Conservation (phyloP, 2,329 filamentous ascomycete species). For the Fusarium compactum region DNA sequence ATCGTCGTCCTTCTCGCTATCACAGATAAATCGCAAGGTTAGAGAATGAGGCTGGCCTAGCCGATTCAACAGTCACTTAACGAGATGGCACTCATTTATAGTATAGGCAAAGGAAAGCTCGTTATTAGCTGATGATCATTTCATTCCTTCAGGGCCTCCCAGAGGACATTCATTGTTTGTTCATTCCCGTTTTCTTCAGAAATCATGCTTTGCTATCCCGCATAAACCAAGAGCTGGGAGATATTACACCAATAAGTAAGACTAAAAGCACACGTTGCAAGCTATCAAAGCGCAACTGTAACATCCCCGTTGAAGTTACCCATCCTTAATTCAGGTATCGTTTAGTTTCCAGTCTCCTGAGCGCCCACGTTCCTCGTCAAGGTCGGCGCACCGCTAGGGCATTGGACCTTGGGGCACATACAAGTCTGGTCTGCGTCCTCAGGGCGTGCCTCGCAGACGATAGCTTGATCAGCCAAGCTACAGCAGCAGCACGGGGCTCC, state of each 20-base stretch:
- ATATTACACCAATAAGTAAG: conserved; percentile 29
- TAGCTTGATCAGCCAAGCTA: conserved; percentile 22
- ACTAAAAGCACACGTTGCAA: conserved; percentile 5
- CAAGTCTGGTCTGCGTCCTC: conserved; percentile 34
- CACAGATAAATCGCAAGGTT: no score
- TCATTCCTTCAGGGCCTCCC: background rate
- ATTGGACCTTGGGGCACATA: conserved; percentile 37
- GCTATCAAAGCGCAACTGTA: conserved; percentile 3
- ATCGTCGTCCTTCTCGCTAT: background rate
- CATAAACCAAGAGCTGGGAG: conserved; percentile 9
- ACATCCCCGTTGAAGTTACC: background rate
- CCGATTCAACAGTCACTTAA: background rate
- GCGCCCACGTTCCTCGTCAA: conserved; percentile 19
- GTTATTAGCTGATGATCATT: background rate
- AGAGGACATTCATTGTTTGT: background rate
- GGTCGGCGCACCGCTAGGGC: conserved; percentile 39
- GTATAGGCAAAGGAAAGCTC: background rate
- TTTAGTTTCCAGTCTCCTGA: conserved; percentile 21
- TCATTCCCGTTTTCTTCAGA: background rate
- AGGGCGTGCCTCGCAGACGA: conserved; percentile 38
- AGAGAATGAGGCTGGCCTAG: background rate
- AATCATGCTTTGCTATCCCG: conserved; percentile 10
- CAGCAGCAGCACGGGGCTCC: conserved; percentile 43
- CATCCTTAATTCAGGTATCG: background rate
- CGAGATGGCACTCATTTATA: background rate